These are phyloP conservation scores for Singerocomus inundabilis DNA, from an alignment of 1,284 basidiomycete genomes.

Conservation along the genomic window DNA sequence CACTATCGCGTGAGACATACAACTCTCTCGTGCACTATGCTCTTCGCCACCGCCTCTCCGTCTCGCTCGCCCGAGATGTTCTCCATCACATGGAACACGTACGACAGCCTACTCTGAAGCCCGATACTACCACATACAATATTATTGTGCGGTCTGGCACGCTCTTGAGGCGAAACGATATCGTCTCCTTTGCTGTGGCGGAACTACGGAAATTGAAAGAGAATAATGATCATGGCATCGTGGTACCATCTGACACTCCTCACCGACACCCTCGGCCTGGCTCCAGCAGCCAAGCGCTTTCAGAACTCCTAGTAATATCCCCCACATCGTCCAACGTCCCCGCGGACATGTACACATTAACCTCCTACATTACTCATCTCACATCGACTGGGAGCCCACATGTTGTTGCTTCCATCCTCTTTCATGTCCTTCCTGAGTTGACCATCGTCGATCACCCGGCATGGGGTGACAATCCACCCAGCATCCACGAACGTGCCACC, in stretches of 20 bases:
- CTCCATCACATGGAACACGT: constrained; percentile 53
- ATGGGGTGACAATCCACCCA: constrained; percentile 30
- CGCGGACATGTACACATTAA: constrained; percentile 46
- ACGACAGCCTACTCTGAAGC: constrained; percentile 40
- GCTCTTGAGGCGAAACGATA: constrained; percentile 46
- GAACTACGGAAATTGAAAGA: constrained; percentile 30
- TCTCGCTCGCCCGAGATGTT: constrained; percentile 44
- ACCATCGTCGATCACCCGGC: constrained; percentile 39
- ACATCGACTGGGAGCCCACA: constrained; percentile 49
- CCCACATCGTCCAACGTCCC: constrained; percentile 16
- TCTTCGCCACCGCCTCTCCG: constrained; percentile 56
- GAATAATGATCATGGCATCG: constrained; percentile 26
- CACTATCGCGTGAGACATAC: constrained; percentile 47
- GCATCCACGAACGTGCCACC: constrained; percentile 18
- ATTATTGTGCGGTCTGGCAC: constrained; percentile 56
- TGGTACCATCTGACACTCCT: constrained; percentile 10
- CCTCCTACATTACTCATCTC: constrained; percentile 53
- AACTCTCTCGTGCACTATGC: constrained; percentile 67
- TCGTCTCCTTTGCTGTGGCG: constrained; percentile 38
- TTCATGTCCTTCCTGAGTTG: constrained; percentile 56
- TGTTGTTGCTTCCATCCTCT: constrained; percentile 45
- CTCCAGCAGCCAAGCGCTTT: constrained; percentile 6
- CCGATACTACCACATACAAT: constrained; percentile 53
- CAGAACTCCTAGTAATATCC: constrained; percentile 13
- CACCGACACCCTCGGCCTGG: not conserved